These are phyloP conservation scores for Ophiostoma ips DNA, from an alignment of 2,329 filamentous ascomycete genomes.

Conservation along the genomic window DNA sequence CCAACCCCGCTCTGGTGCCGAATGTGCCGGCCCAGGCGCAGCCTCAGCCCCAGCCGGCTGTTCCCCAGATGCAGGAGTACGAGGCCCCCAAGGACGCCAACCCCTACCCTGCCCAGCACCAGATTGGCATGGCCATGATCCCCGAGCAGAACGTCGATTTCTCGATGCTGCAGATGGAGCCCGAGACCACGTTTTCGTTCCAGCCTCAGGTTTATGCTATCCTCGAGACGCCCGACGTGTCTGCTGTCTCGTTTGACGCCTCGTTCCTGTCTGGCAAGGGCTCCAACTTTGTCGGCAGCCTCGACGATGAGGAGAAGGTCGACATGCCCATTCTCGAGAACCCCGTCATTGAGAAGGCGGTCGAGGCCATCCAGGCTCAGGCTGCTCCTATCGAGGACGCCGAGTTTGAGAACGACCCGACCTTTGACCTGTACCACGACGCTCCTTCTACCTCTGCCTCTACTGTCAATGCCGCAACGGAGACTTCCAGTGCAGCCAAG, in stretches of 20 bases:
- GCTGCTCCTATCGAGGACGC: slow-evolving; percentile 30
- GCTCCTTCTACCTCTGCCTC: slow-evolving; percentile 19
- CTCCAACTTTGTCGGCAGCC: slow-evolving; percentile 36
- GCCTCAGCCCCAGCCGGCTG: slow-evolving; percentile 17
- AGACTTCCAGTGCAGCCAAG: slow-evolving; percentile 17
- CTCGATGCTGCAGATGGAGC: slow-evolving; percentile 50
- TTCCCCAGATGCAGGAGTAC: slow-evolving; percentile 23
- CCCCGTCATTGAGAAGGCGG: slow-evolving; percentile 24
- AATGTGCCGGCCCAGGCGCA: slow-evolving; percentile 8
- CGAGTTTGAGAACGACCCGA: slow-evolving; percentile 48
- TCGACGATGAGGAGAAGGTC: slow-evolving; percentile 39
- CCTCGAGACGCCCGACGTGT: slow-evolving; percentile 24
- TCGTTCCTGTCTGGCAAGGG: slow-evolving; percentile 58
- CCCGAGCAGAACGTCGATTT: slow-evolving; percentile 68
- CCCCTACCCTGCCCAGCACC: slow-evolving; percentile 44
- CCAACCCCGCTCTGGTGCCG: slow-evolving; percentile 32
- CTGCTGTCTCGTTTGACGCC: slow-evolving; percentile 34
- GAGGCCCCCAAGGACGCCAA: slow-evolving; percentile 53
- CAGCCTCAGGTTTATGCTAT: slow-evolving; percentile 58
- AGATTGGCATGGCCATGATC: slow-evolving; percentile 71
- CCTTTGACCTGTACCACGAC: slow-evolving; percentile 46
- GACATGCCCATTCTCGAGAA: slow-evolving; percentile 39
- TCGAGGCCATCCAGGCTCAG: slow-evolving; percentile 19
- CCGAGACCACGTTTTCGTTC: slow-evolving; percentile 38
- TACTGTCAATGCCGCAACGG: slow-evolving; percentile 13